phyloP scores from a whole-genome alignment of 495 filamentous ascomycete genomes.

The Xylaria longipes region DNA sequence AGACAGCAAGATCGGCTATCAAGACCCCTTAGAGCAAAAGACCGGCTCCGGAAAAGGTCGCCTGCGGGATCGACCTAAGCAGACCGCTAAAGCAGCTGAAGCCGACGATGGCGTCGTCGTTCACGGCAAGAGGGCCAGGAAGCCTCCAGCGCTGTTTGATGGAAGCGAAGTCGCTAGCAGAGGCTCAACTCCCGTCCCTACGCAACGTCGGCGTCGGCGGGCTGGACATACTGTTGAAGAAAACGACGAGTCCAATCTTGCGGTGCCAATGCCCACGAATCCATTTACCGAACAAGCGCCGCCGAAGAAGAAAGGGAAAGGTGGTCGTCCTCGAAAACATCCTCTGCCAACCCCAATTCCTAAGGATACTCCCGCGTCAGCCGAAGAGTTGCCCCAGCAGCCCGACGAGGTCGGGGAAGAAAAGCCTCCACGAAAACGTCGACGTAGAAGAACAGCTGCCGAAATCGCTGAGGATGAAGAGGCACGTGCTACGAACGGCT shows the following conservation, averaged over 20 bases:
- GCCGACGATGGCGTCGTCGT: conserved; percentile 49
- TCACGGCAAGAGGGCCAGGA: conserved; percentile 51
- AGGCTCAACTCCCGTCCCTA: conserved; percentile 45
- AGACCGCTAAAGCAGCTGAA: conserved; percentile 55
- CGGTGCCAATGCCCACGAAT: neutral
- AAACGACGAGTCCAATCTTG: conserved; percentile 26
- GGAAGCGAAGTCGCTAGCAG: conserved; percentile 51
- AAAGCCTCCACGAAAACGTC: conserved; percentile 34
- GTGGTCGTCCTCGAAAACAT: conserved; percentile 40
- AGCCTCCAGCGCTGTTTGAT: conserved; percentile 49
- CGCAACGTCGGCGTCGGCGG: conserved; percentile 44
- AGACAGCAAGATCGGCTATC: conserved; percentile 45
- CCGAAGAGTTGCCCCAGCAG: conserved; percentile 19
- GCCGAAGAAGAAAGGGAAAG: conserved; percentile 40
- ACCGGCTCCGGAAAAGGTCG: conserved; percentile 50
- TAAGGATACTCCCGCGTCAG: conserved; percentile 8
- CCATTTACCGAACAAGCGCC: conserved; percentile 17
- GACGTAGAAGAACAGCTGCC: conserved; percentile 28
- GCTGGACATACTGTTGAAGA: conserved; percentile 24
- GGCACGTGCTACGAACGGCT: conserved; percentile 20
- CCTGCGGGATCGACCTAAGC: conserved; percentile 52
- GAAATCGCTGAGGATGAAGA: conserved; percentile 28
- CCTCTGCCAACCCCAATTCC: conserved; percentile 24
- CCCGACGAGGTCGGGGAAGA: conserved; percentile 18
- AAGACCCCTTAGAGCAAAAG: conserved; percentile 55